phyloP scores from a whole-genome alignment of 2,329 filamentous ascomycete species.

The Monosporascus sp. region DNA sequence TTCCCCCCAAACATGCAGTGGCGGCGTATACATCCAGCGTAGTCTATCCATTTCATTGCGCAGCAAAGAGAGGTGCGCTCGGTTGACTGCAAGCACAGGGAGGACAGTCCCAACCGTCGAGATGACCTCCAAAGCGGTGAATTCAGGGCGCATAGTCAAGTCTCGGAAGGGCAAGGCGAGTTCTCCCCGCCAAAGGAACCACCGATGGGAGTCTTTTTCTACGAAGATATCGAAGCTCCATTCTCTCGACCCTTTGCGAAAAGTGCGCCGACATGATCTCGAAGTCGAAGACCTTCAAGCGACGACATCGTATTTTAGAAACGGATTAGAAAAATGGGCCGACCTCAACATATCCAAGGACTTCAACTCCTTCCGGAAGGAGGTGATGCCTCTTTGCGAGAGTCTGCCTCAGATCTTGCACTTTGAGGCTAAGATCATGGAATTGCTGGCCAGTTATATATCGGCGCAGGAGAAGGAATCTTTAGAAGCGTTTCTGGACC shows the following conservation, averaged over 20 bases:
- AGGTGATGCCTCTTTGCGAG: slow-evolving; percentile 74
- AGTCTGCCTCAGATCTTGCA: slow-evolving; percentile 89
- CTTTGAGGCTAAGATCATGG: slow-evolving; percentile 82
- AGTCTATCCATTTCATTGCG: slow-evolving; percentile 1
- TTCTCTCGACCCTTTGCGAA: slow-evolving; percentile 83
- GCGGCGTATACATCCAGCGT: slow-evolving; percentile 10
- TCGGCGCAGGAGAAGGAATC: slow-evolving; percentile 71
- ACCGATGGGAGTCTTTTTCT: slow-evolving; percentile 88
- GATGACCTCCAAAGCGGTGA: slow-evolving; percentile 51
- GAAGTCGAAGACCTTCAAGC: slow-evolving; percentile 71
- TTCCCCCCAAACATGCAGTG: slow-evolving; percentile 13
- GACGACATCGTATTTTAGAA: slow-evolving; percentile 81
- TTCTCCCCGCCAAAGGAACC: slow-evolving; percentile 73
- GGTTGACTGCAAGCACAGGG: slow-evolving; percentile 4
- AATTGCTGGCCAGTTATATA: slow-evolving; percentile 69
- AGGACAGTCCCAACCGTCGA: slow-evolving; percentile 29
- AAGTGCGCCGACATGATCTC: slow-evolving; percentile 78
- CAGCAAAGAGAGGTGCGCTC: background rate
- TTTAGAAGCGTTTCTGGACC: slow-evolving; percentile 77
- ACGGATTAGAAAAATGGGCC: slow-evolving; percentile 78
- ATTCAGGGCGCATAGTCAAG: slow-evolving; percentile 64
- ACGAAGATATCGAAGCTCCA: slow-evolving; percentile 86
- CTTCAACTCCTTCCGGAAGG: slow-evolving; percentile 72
- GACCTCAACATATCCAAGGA: slow-evolving; percentile 84
- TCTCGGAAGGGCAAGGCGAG: slow-evolving; percentile 63